phyloP scores from a whole-genome alignment of 2,329 filamentous ascomycete genomes.

The Proliferodiscus dingleyae region DNA sequence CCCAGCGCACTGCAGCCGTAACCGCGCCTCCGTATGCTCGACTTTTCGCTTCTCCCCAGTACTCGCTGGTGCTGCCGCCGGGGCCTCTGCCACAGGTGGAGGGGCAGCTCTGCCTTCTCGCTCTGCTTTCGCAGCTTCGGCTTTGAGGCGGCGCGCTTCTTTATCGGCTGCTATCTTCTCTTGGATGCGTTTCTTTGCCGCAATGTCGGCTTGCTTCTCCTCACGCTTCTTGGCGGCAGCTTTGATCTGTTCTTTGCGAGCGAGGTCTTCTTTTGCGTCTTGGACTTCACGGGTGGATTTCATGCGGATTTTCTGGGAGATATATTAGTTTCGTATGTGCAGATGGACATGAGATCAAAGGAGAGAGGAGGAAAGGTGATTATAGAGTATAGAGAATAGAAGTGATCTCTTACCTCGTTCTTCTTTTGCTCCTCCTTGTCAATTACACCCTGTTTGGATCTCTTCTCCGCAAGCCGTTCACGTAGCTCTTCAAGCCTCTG shows the following conservation, averaged over 20 bases:
- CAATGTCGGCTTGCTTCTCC: slow-evolving; percentile 81
- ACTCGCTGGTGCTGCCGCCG: slow-evolving; percentile 41
- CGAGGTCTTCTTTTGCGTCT: slow-evolving; percentile 83
- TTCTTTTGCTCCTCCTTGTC: slow-evolving; percentile 79
- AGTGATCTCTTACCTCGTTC: slow-evolving; percentile 73
- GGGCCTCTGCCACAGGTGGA: slow-evolving; percentile 31
- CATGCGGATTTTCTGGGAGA: slow-evolving; percentile 61
- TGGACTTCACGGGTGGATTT: slow-evolving; percentile 89
- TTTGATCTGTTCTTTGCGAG: slow-evolving; percentile 86
- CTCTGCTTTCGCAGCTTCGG: slow-evolving; percentile 78
- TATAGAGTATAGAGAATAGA: not conserved
- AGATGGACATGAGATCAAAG: no score
- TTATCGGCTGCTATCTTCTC: slow-evolving; percentile 95
- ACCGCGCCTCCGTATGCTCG: slow-evolving; percentile 61
- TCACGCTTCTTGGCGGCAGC: slow-evolving; percentile 80
- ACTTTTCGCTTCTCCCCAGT: slow-evolving; percentile 46
- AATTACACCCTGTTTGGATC: slow-evolving; percentile 58
- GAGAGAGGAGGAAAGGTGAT: slow-evolving; percentile 1
- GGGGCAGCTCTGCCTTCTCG: slow-evolving; percentile 63
- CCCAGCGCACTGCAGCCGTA: slow-evolving; percentile 71
- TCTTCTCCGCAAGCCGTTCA: slow-evolving; percentile 67
- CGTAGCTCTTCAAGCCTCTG: slow-evolving; percentile 71
- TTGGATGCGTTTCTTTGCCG: slow-evolving; percentile 83
- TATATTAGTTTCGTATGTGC: not conserved
- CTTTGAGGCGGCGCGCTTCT: slow-evolving; percentile 78